These are phyloP conservation scores for Candida tammaniensis DNA, from an alignment of 805 yeast species.

Conservation along the genomic window DNA sequence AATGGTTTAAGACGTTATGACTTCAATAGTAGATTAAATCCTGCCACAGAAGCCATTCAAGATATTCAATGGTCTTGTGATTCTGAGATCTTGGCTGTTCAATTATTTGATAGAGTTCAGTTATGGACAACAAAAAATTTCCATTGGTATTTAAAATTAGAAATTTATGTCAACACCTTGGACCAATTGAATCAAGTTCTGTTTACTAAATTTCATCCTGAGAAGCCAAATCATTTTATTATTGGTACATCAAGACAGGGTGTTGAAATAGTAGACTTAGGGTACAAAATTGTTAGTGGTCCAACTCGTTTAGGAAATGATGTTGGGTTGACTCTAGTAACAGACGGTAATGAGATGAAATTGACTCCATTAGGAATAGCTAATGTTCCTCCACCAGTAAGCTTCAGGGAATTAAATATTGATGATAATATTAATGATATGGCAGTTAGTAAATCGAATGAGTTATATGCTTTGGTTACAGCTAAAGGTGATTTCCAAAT, in stretches of 20 bases:
- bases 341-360: conserved; percentile 70
- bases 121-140: conserved; percentile 91
- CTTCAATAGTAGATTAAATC: conserved; percentile 63
- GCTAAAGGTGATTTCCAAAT: conserved; percentile 31
- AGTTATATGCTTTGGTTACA: conserved; percentile 55
- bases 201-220: conserved; percentile 81
- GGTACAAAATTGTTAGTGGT: conserved; percentile 62
- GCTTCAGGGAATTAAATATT: conserved; percentile 62
- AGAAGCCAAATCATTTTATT: conserved; percentile 74
- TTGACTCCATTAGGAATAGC: conserved; percentile 83
- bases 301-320: conserved; percentile 68
- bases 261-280: conserved; percentile 65
- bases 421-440: conserved; percentile 55
- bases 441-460: conserved; percentile 62
- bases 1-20: conserved; percentile 92
- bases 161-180: conserved; percentile 37
- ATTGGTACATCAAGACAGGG: conserved; percentile 48
- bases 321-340: conserved; percentile 73
- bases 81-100: conserved; percentile 75
- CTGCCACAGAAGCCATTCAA: conserved; percentile 42
- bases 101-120: conserved; percentile 60
- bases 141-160: conserved; percentile 94
- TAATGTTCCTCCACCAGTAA: conserved; percentile 93
- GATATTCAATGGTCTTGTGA: conserved; percentile 76
- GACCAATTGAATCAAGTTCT: conserved; percentile 28